phyloP scores from a whole-genome alignment of 2,329 filamentous ascomycete species.

The Pseudogymnoascus sp. region DNA sequence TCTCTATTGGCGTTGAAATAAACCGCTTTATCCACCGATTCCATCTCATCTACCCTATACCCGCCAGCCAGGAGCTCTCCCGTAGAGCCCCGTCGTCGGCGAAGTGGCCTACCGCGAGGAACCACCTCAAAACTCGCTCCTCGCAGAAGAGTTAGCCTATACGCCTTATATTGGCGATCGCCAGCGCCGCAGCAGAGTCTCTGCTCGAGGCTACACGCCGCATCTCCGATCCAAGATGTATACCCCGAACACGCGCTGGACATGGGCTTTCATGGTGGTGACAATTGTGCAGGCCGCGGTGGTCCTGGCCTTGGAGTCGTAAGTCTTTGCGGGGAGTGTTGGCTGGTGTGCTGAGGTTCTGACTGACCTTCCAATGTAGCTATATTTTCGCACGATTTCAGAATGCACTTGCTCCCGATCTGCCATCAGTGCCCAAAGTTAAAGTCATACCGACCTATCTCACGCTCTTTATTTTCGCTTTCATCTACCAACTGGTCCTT shows the following conservation, averaged over 20 bases:
- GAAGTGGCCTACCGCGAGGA: conserved; percentile 40
- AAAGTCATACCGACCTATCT: conserved; percentile 80
- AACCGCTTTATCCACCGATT: neutral
- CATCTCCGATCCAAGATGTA: conserved; percentile 48
- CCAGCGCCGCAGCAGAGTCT: conserved; percentile 23
- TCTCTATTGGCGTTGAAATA: neutral
- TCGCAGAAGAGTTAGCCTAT: conserved; percentile 32
- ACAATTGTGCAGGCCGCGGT: conserved; percentile 70
- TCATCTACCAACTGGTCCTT: conserved; percentile 81
- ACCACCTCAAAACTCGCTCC: conserved; percentile 37
- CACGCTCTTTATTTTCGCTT: conserved; percentile 94
- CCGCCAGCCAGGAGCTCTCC: neutral
- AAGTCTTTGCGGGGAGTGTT: conserved; percentile 33
- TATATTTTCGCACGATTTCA: conserved; percentile 91
- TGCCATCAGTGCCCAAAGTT: conserved; percentile 31
- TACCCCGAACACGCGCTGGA: conserved; percentile 77
- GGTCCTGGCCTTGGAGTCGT: conserved; percentile 81
- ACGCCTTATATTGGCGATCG: conserved; percentile 28
- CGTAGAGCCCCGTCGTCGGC: conserved; percentile 24
- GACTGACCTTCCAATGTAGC: conserved; percentile 36
- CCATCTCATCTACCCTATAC: neutral
- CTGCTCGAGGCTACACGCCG: neutral
- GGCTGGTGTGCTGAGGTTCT: neutral
- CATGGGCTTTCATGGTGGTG: conserved; percentile 72
- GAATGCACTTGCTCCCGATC: conserved; percentile 42